Evolutionary conservation across 164 flowering plant species (phyloP).

Genomic region (Umbilicus rupestris): DNA sequence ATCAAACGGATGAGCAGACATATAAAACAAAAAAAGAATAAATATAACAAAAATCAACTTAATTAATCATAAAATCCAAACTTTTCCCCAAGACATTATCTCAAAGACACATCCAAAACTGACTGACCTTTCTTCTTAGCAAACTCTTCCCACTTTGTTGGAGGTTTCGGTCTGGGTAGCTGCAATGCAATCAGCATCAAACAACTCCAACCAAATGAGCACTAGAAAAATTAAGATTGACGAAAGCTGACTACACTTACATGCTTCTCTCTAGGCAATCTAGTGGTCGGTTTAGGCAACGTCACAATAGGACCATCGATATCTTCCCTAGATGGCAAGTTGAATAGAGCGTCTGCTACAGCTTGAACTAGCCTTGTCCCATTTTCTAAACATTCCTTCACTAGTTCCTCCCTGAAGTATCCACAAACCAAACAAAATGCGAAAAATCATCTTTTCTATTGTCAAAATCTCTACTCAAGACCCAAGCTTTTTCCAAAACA

Average conservation of each 20-base stretch:
- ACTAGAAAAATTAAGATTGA: neutral
- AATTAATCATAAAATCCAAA: neutral
- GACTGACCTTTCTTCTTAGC: constrained; percentile 71
- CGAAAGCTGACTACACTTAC: constrained; percentile 20
- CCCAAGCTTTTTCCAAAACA: neutral
- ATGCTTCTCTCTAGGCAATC: constrained; percentile 80
- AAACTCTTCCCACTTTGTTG: constrained; percentile 85
- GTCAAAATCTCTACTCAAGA: neutral
- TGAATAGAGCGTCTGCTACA: constrained; percentile 56
- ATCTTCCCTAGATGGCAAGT: constrained; percentile 64
- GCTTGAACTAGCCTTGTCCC: constrained; percentile 67
- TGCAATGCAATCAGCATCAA: constrained; percentile 20
- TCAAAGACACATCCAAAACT: neutral
- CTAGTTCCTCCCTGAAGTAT: constrained; percentile 54
- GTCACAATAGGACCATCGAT: constrained; percentile 71
- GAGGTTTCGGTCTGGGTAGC: constrained; percentile 87
- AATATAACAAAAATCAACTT: neutral
- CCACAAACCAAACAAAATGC: neutral
- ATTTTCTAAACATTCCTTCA: constrained; percentile 38
- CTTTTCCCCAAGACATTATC: neutral
- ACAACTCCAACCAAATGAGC: neutral
- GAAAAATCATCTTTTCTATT: too few species aligned
- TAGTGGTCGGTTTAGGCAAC: constrained; percentile 67
- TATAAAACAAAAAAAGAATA: neutral
- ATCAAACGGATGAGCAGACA: neutral